Conservation (phyloP, 345 rosid species). For the Carallia pectinifolia region DNA sequence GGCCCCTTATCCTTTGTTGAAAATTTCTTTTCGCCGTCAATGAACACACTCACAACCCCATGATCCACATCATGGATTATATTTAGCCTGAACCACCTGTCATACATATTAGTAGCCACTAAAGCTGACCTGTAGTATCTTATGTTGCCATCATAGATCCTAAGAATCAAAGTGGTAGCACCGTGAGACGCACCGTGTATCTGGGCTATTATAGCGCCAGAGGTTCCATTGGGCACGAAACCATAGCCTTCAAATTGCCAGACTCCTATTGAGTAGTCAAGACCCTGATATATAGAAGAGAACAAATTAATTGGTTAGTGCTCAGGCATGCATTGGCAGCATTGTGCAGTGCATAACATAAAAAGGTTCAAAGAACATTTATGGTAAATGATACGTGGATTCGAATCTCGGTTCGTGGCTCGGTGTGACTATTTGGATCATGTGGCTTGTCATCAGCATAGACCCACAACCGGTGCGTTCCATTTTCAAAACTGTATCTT, state of each 20-base stretch:
- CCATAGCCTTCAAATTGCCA: constrained; percentile 47
- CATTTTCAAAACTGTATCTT: constrained; percentile 33
- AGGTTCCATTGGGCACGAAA: constrained; percentile 45
- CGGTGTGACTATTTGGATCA: constrained; percentile 32
- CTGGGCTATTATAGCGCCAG: constrained; percentile 34
- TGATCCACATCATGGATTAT: constrained; percentile 38
- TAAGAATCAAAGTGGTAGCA: constrained; percentile 29
- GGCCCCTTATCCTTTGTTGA: constrained; percentile 19
- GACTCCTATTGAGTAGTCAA: constrained; percentile 37
- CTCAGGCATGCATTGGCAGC: too few species aligned
- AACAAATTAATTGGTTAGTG: too few species aligned
- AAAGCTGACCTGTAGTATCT: constrained; percentile 24
- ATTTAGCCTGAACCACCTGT: constrained; percentile 42
- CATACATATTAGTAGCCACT: constrained; percentile 22
- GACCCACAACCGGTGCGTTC: constrained; percentile 34
- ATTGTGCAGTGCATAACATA: too few species aligned
- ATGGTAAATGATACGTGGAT: constrained; percentile 14
- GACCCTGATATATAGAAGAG: constrained; percentile 18
- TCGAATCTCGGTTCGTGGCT: constrained; percentile 40
- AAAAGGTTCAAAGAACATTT: background rate
- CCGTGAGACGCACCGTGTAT: constrained; percentile 32
- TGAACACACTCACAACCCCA: constrained; percentile 26
- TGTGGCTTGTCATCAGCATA: constrained; percentile 46
- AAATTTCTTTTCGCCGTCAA: constrained; percentile 21
- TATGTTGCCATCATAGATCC: constrained; percentile 34